A percentile compares a stretch with the other conserved stretches of the same genome.
phyloP scores from a whole-genome alignment of 768 basidiomycete species.

The Chlorophyllum brunneum region DNA sequence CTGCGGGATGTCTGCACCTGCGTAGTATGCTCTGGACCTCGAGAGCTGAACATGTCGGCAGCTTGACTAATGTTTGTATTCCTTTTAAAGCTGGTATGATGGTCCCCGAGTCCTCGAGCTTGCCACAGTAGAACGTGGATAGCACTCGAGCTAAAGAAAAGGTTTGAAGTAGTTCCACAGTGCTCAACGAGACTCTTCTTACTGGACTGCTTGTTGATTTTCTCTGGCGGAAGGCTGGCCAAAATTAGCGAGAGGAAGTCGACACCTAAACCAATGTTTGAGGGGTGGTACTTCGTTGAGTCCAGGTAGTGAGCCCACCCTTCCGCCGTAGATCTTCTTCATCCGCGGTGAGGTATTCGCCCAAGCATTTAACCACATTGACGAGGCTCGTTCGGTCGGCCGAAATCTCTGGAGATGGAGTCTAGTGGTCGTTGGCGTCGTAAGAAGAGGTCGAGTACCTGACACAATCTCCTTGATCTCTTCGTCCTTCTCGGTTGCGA shows the following conservation, averaged over 20 bases:
- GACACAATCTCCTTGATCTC: conserved; percentile 56
- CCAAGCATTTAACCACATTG: conserved; percentile 80
- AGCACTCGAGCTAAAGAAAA: conserved; percentile 68
- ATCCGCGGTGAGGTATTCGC: conserved; percentile 84
- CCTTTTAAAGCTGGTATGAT: conserved; percentile 81
- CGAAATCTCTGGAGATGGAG: conserved; percentile 37
- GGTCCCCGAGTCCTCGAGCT: conserved; percentile 82
- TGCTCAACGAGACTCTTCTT: conserved; percentile 19
- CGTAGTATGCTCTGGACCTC: conserved; percentile 11
- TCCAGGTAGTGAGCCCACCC: conserved; percentile 41
- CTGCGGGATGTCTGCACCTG: not conserved
- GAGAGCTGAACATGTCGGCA: conserved; percentile 51
- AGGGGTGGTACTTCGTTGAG: not conserved
- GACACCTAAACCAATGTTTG: conserved; percentile 55
- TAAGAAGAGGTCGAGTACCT: conserved; percentile 38
- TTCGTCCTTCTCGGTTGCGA: conserved; percentile 56
- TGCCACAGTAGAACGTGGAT: conserved; percentile 77
- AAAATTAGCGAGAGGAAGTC: conserved; percentile 77
- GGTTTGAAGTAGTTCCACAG: conserved; percentile 3
- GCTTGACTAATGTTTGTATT: conserved; percentile 57
- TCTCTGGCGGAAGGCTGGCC: conserved; percentile 50
- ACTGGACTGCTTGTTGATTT: conserved; percentile 83
- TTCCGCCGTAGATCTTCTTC: conserved; percentile 75
- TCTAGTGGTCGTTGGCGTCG: conserved; percentile 1
- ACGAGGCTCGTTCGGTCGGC: conserved; percentile 58